Percentiles rank a stretch among this genome's conserved stretches.
phyloP scores from a whole-genome alignment of 768 basidiomycete genomes.

The Infundibulicybe gibba region DNA sequence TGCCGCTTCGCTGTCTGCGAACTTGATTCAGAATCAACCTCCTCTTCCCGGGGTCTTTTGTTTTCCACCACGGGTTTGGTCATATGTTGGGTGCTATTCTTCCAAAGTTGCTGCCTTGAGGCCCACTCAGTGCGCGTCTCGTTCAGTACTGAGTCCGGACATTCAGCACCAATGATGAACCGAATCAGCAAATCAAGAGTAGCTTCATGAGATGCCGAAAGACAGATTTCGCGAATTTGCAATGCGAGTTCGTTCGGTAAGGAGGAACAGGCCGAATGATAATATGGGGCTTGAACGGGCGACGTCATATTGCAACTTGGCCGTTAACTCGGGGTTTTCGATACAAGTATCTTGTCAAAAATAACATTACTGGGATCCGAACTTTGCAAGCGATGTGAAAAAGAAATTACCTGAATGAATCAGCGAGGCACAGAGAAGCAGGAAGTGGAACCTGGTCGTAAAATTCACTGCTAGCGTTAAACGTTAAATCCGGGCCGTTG shows the following conservation, averaged over 20 bases:
- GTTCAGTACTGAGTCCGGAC: slow-evolving; percentile 23
- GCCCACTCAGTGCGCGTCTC: slow-evolving; percentile 30
- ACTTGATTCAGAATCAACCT: slow-evolving; percentile 7
- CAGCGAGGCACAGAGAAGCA: no score
- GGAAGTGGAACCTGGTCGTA: no score
- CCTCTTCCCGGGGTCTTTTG: slow-evolving; percentile 34
- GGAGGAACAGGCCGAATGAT: slow-evolving; percentile 27
- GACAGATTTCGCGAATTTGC: slow-evolving; percentile 26
- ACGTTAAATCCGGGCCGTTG: no score
- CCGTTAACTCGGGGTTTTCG: no score
- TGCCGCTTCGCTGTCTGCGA: slow-evolving; percentile 29
- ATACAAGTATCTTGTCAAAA: no score
- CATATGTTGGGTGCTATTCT: slow-evolving; percentile 24
- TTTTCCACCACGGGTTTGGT: slow-evolving; percentile 17
- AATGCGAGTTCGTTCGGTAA: slow-evolving; percentile 30
- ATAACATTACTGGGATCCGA: no score
- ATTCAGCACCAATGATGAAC: slow-evolving; percentile 37
- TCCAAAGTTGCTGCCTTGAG: slow-evolving; percentile 28
- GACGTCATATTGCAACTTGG: not conserved
- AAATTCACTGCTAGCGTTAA: no score
- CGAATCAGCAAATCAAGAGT: slow-evolving; percentile 39
- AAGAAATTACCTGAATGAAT: no score
- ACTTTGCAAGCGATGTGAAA: no score
- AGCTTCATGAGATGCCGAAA: slow-evolving; percentile 26
- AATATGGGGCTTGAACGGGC: slow-evolving; percentile 24